Evolutionary conservation across 2,329 filamentous ascomycete species (phyloP), one percentile per base, ranked within the genome.

Genomic region (Blumeriella jaapii): DNA sequence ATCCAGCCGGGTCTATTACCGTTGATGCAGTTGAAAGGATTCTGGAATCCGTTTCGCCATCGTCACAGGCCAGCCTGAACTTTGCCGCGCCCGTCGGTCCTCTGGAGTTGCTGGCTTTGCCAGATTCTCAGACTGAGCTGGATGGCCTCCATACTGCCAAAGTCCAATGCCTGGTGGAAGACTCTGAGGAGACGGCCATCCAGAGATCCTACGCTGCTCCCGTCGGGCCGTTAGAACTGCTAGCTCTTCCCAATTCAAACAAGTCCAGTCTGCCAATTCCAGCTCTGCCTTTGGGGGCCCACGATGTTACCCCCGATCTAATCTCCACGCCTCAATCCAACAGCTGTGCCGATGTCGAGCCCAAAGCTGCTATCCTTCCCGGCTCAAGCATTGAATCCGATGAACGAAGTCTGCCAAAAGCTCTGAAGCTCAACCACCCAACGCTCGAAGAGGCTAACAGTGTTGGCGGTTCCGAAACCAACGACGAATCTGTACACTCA

Each of bases 91-190:
- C 53, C 23, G 42, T 50, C 16, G 49, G 47, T 6, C 53, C 52
- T n/a, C 42, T 56, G 28, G 60, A 68, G 44, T 57, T 75, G 5
- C 53, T 75, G 7, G 61, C 66, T 8, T 53, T 77, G 22, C 71
- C 72, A n/a, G 74, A 77, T 14, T 41, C 40, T 10, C 18, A 30
- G n/a, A n/a, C 14, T 8, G 37, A 42, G 11, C 27, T 31, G 6
- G 16, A 29, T 14, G 11, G 15, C 7, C 15, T 22, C 14, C n/a
- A 11, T 9, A 19, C 25, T 8, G 19, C 12, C 14, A 18, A n/a
- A 10, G 19, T 38, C 18, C 27, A 25, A 26, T 41, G 34, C 24
- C 18, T 28, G 10, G 14, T 14, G 1, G 34, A 36, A 15, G 32
- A 38, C 4, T 28, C 36, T 19, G 28, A 38, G 14, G 22, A 31